phyloP scores from a whole-genome alignment of 2,329 filamentous ascomycete genomes.

The Aspergillus intermedius region DNA sequence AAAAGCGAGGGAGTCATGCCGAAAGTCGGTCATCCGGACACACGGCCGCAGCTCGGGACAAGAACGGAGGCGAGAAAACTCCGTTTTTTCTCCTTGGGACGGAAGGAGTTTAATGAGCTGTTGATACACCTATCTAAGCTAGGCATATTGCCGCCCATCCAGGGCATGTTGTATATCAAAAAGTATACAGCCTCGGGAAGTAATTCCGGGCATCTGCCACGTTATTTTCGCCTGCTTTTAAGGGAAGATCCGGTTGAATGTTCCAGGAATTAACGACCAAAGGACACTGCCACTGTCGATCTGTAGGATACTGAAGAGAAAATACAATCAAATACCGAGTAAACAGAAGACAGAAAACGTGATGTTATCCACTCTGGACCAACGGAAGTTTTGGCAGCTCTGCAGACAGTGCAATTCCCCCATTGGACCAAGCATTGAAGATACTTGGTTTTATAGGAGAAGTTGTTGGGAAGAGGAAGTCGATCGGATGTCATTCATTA shows the following conservation, averaged over 20 bases:
- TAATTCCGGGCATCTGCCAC: not conserved
- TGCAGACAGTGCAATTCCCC: not conserved
- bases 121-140: too few relatives aligned
- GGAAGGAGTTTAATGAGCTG: not conserved
- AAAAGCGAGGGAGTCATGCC: too few relatives aligned
- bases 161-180: too few relatives aligned
- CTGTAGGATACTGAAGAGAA: slow-evolving; percentile 13
- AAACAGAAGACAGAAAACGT: not conserved
- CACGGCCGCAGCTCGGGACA: not conserved
- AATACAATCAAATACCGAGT: not conserved
- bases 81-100: not conserved
- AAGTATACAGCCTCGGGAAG: not conserved
- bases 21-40: not conserved
- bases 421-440: not conserved
- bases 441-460: too few relatives aligned
- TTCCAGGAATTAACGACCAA: not conserved
- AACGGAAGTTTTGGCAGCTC: not conserved
- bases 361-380: not conserved
- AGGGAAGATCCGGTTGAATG: not conserved
- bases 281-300: slow-evolving; percentile 23
- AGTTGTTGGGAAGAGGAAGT: too few relatives aligned
- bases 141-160: too few relatives aligned
- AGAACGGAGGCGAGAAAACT: not conserved
- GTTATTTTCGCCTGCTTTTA: not conserved
- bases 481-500: too few relatives aligned